phyloP scores from a whole-genome alignment of 139 green algal genomes.

The Ettlia oleoabundans region DNA sequence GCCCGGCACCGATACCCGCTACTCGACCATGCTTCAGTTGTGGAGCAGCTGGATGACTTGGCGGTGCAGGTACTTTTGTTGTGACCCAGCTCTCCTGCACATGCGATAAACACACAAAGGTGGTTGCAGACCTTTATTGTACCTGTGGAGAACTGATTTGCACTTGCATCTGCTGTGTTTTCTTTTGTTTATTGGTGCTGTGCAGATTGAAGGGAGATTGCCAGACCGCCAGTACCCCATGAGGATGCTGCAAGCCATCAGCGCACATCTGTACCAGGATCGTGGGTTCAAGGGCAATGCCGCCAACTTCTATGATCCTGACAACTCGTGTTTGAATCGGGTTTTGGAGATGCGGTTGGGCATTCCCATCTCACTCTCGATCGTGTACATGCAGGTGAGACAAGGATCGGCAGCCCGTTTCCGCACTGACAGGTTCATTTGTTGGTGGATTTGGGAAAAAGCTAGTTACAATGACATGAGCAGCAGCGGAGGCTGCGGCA shows the following conservation, averaged over 20 bases:
- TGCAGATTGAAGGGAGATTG: slow-evolving; percentile 24
- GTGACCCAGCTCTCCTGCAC: neutral
- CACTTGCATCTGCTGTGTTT: too few species aligned
- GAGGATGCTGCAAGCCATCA: slow-evolving; percentile 37
- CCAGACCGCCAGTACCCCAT: slow-evolving; percentile 23
- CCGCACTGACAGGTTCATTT: too few species aligned
- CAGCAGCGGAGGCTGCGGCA: too few species aligned
- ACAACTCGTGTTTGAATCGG: slow-evolving; percentile 70
- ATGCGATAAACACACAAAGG: neutral
- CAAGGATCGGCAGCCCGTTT: too few species aligned
- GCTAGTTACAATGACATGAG: too few species aligned
- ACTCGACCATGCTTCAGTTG: neutral
- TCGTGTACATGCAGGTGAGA: slow-evolving; percentile 74
- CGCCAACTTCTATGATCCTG: slow-evolving; percentile 14
- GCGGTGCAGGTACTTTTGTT: slow-evolving; percentile 24
- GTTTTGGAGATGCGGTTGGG: slow-evolving; percentile 57
- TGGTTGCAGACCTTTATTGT: too few species aligned
- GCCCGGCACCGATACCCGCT: slow-evolving; percentile 39
- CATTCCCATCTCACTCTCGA: slow-evolving; percentile 67
- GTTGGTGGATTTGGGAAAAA: too few species aligned
- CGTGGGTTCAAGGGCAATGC: slow-evolving; percentile 33
- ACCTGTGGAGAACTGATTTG: too few species aligned
- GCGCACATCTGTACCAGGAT: slow-evolving; percentile 31
- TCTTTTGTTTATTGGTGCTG: too few species aligned
- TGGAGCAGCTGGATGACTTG: slow-evolving; percentile 41